A percentile compares a stretch with the other conserved stretches of the same genome.
phyloP scores from a whole-genome alignment of 495 filamentous ascomycete species.

The Hypoxylon subgilvum region DNA sequence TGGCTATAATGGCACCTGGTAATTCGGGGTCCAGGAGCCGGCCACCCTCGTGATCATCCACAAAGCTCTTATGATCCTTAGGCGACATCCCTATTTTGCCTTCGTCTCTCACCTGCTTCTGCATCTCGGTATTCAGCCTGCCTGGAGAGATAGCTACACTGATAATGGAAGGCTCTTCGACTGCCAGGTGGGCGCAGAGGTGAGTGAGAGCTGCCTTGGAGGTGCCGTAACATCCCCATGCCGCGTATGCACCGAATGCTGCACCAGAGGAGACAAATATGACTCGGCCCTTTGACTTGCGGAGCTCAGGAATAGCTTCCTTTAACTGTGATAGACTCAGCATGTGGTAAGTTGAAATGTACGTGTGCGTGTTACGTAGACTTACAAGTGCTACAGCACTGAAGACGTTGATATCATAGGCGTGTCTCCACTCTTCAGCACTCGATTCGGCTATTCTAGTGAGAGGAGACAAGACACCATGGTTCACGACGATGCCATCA shows the following conservation, averaged over 20 bases:
- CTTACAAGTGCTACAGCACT: constrained; percentile 77
- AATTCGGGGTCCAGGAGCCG: constrained; percentile 80
- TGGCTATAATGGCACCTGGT: constrained; percentile 84
- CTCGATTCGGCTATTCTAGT: constrained; percentile 68
- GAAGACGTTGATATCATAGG: constrained; percentile 85
- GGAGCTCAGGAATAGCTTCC: constrained; percentile 74
- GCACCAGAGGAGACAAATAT: constrained; percentile 81
- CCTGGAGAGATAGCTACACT: constrained; percentile 78
- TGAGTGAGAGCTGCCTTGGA: constrained; percentile 91
- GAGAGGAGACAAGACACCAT: constrained; percentile 82
- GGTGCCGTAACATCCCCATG: constrained; percentile 82
- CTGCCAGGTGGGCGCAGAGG: constrained; percentile 71
- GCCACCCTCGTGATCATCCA: constrained; percentile 67
- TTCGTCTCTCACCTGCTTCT: constrained; percentile 75
- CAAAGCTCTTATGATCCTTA: constrained; percentile 72
- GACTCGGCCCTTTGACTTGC: constrained; percentile 70
- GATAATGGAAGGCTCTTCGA: constrained; percentile 80
- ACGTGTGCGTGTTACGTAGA: no score
- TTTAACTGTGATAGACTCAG: constrained; percentile 62
- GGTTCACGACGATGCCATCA: constrained; percentile 86
- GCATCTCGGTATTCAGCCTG: constrained; percentile 93
- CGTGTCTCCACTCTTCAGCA: constrained; percentile 72
- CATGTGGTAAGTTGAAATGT: no score
- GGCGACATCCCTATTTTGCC: constrained; percentile 69
- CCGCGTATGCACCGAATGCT: constrained; percentile 66